These are phyloP conservation scores for Endoconidiophora polonica DNA, from an alignment of 2,329 filamentous ascomycete genomes.

Conservation along the genomic window DNA sequence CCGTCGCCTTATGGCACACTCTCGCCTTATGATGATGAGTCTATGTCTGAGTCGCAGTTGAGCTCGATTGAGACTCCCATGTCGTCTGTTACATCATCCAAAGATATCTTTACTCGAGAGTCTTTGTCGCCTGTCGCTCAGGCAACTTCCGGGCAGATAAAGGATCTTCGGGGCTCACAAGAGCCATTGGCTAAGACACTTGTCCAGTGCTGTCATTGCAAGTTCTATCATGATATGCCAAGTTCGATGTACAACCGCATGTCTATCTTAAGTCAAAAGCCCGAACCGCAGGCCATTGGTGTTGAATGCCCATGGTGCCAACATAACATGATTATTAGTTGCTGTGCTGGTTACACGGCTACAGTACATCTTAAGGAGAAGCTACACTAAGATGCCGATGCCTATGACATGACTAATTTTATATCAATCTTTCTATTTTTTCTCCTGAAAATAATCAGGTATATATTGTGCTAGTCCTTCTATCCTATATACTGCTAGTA, in stretches of 20 bases:
- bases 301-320: constrained; percentile 57
- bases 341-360: constrained; percentile 52
- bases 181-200: constrained; percentile 44
- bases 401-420: too few species aligned
- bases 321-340: constrained; percentile 51
- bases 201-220: constrained; percentile 47
- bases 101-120: not conserved
- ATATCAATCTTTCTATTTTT: too few species aligned
- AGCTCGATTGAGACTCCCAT: constrained; percentile 3
- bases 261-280: constrained; percentile 28
- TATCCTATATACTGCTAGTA: too few species aligned
- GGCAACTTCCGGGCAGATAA: not conserved
- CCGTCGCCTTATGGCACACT: constrained; percentile 6
- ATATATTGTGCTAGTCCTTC: not conserved
- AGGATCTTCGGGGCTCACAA: constrained; percentile 1
- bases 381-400: constrained; percentile 26
- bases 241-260: constrained; percentile 47
- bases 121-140: not conserved
- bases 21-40: constrained; percentile 9
- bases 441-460: too few species aligned
- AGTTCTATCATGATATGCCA: constrained; percentile 49
- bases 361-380: constrained; percentile 50
- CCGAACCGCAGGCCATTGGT: constrained; percentile 24
- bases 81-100: constrained; percentile 1
- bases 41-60: constrained; percentile 2